Evolutionary conservation across 371 early-diverging fungal species (phyloP), one percentile per base, ranked within the genome.

Genomic region (Mucor lusitanicus): DNA sequence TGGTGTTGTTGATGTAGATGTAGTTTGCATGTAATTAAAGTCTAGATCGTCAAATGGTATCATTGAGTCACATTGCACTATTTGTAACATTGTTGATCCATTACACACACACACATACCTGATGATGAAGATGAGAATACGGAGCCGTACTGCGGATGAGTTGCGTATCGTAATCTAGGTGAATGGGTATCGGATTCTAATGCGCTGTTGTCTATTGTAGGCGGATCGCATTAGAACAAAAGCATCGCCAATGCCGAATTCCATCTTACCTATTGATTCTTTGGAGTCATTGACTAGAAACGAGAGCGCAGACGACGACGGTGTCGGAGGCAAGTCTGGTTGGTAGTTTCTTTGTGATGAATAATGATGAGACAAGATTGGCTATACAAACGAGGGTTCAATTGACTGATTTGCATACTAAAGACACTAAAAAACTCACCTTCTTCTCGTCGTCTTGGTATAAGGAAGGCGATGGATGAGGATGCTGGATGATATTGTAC

Each of bases 241-340:
- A n/a, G n/a, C 0, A 6, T 17, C 5, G 6, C 17, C 17, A 15
- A 40, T 46, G 21, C 8, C 19, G 17, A 46, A 9, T 54, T 13
- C 5, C 27, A 3, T 2, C 13, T 28, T 54, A 54, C 54, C 54
- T 54, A 54, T 54, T 28, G 54, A 27, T 28, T 54, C 54, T 54
- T 28, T 63, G 44, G 63, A 42, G 53, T 58, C 63, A 33, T 44
- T 55, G 23, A 67, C 55, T 25, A 48, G 28, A 12, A 67, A 46
- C 15, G 67, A 63, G 8, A 62, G 55, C 8, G 61, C 25, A 21
- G 65, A 64, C 5, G 70, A 65, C 3, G 64, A 67, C 56, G 68
- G 61, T 19, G 67, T 67, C 19, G 67, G 64, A 17, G 65, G 64
- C 17, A 71, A 32, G 37, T 71, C 64, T 67, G 63, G 28, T 7